Evolutionary conservation across 495 filamentous ascomycete genomes (phyloP).

Genomic region (Hypoxylon crocopeplum): DNA sequence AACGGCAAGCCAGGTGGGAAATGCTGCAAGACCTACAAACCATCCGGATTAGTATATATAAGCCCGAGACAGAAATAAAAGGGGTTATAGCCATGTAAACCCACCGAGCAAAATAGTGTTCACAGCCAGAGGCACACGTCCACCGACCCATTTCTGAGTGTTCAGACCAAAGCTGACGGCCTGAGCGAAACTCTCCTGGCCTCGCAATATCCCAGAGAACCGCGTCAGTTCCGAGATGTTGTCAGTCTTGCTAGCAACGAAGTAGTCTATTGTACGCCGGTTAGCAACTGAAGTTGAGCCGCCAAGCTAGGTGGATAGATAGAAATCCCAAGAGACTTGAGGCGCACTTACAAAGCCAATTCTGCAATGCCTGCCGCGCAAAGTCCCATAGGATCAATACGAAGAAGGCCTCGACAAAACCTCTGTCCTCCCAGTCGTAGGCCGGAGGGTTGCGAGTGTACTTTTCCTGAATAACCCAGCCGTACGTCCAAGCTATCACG

Average conservation of each 20-base stretch:
- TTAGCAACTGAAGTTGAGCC: background rate
- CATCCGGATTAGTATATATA: too few relatives aligned
- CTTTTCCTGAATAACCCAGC: slow-evolving; percentile 57
- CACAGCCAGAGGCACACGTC: slow-evolving; percentile 56
- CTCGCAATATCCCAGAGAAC: slow-evolving; percentile 39
- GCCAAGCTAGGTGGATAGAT: background rate
- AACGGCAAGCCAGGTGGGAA: slow-evolving; percentile 37
- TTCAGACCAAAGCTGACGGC: slow-evolving; percentile 26
- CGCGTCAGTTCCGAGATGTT: slow-evolving; percentile 41
- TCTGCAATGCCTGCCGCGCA: slow-evolving; percentile 54
- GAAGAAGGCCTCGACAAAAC: slow-evolving; percentile 54
- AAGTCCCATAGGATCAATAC: slow-evolving; percentile 57
- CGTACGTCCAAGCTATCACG: slow-evolving; percentile 54
- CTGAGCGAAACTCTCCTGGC: slow-evolving; percentile 36
- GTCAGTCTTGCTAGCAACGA: slow-evolving; percentile 28
- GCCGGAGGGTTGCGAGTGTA: slow-evolving; percentile 52
- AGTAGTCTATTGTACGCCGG: slow-evolving; percentile 8
- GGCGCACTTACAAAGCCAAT: slow-evolving; percentile 46
- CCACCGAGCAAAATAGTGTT: slow-evolving; percentile 58
- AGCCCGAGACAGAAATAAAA: too few relatives aligned
- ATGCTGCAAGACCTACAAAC: slow-evolving; percentile 25
- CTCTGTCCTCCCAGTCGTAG: slow-evolving; percentile 52
- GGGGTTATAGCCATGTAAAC: background rate
- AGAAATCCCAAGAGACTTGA: background rate
- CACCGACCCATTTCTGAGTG: slow-evolving; percentile 53